These are phyloP conservation scores for Aspergillus vadensis DNA, from an alignment of 2,329 filamentous ascomycete genomes.

Conservation along the genomic window DNA sequence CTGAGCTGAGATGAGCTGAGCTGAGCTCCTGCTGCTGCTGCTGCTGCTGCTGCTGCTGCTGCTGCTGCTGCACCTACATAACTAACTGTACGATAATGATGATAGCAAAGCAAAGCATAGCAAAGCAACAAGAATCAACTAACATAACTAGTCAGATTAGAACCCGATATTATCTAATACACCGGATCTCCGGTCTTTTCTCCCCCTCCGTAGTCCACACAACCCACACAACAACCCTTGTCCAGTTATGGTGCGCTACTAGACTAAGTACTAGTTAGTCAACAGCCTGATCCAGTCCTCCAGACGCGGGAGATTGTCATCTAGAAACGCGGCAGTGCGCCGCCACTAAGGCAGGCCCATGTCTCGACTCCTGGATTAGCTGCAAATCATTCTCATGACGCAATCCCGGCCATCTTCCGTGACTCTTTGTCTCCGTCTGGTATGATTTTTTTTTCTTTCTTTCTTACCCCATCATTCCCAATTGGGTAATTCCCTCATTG, in stretches of 20 bases:
- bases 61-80: too few species aligned
- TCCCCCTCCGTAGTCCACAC: neutral
- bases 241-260: neutral
- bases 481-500: neutral
- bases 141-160: neutral
- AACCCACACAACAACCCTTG: neutral
- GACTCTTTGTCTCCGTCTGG: neutral
- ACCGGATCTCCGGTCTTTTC: neutral
- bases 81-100: neutral
- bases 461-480: neutral
- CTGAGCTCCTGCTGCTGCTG: neutral
- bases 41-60: too few species aligned
- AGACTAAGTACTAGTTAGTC: neutral
- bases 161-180: neutral
- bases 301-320: constrained; percentile 28
- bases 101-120: neutral
- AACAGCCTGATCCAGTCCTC: constrained; percentile 10
- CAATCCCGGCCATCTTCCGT: constrained; percentile 22
- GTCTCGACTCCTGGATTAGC: constrained; percentile 27
- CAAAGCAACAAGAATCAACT: neutral
- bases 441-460: constrained; percentile 1
- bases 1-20: neutral
- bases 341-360: constrained; percentile 27
- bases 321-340: constrained; percentile 26
- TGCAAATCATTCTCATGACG: constrained; percentile 28